phyloP scores from a whole-genome alignment of 2,329 filamentous ascomycete genomes.

The Talaromyces sp. region DNA sequence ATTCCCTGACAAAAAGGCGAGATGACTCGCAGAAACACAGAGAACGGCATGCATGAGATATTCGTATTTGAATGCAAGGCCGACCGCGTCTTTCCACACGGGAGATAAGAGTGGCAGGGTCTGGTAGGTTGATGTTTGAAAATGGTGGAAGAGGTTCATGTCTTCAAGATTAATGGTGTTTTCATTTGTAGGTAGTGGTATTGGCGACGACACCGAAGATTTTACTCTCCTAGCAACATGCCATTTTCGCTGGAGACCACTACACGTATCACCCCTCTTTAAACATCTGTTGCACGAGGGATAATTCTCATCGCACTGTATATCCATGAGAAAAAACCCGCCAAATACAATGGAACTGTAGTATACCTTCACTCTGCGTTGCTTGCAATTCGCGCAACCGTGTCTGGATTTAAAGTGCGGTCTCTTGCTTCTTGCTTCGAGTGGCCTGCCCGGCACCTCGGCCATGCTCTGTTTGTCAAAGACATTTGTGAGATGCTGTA shows the following conservation, averaged over 20 bases:
- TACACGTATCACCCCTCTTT: constrained; percentile 7
- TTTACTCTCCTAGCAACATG: background rate
- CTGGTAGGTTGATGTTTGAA: constrained; percentile 5
- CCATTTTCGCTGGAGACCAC: background rate
- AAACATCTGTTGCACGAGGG: constrained; percentile 8
- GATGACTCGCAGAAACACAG: constrained; percentile 7
- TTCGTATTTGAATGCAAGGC: constrained; percentile 5
- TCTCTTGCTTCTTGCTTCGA: constrained; percentile 1
- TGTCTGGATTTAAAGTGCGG: constrained; percentile 8
- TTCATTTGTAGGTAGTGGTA: background rate
- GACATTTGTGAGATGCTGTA: background rate
- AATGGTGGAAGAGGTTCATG: constrained; percentile 9
- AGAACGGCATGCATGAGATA: constrained; percentile 10
- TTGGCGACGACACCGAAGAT: background rate
- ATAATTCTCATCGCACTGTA: constrained; percentile 8
- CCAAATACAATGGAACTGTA: background rate
- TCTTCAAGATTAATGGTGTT: constrained; percentile 5
- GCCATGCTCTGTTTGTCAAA: background rate
- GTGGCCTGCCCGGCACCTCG: background rate
- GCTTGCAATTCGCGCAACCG: constrained; percentile 6
- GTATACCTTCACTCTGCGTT: constrained; percentile 7
- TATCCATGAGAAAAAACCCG: background rate
- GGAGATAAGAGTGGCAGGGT: constrained; percentile 2
- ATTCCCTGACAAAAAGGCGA: background rate
- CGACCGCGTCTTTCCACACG: constrained; percentile 5